phyloP scores from a whole-genome alignment of 2,329 filamentous ascomycete genomes.

The Hypoxylon sp. region DNA sequence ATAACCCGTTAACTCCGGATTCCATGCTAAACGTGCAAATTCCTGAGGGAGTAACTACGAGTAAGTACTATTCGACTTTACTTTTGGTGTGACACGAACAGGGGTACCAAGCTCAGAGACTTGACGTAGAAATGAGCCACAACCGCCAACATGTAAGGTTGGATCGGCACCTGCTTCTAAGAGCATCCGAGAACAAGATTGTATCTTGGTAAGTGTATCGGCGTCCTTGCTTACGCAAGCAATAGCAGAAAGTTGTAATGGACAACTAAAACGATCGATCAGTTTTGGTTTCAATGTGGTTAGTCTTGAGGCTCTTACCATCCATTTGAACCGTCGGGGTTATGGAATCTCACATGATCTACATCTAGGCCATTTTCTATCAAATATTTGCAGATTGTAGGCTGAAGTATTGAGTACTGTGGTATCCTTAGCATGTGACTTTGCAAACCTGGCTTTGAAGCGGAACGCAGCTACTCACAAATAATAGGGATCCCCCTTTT shows the following conservation, averaged over 20 bases:
- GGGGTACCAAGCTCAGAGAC: background rate
- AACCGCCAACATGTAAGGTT: background rate
- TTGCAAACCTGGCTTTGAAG: too few relatives aligned
- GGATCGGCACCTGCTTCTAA: constrained; percentile 8
- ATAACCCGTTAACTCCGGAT: background rate
- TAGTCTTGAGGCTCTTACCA: background rate
- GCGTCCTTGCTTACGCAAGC: too few relatives aligned
- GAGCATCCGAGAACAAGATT: background rate
- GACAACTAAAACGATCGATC: background rate
- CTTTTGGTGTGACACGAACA: background rate
- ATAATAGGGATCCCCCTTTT: background rate
- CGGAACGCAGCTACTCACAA: background rate
- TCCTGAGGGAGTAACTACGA: background rate
- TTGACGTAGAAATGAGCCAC: background rate
- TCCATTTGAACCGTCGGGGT: too few relatives aligned
- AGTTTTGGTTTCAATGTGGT: background rate
- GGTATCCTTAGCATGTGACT: background rate
- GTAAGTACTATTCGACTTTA: background rate
- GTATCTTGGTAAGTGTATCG: background rate
- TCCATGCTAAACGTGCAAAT: background rate
- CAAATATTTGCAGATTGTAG: background rate
- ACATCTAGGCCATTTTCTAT: background rate
- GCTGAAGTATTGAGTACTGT: background rate
- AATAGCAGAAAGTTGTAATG: background rate
- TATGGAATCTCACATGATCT: constrained; percentile 3